phyloP scores from a whole-genome alignment of 129 eudicot genomes.

The Smallanthus sonchifolius region DNA sequence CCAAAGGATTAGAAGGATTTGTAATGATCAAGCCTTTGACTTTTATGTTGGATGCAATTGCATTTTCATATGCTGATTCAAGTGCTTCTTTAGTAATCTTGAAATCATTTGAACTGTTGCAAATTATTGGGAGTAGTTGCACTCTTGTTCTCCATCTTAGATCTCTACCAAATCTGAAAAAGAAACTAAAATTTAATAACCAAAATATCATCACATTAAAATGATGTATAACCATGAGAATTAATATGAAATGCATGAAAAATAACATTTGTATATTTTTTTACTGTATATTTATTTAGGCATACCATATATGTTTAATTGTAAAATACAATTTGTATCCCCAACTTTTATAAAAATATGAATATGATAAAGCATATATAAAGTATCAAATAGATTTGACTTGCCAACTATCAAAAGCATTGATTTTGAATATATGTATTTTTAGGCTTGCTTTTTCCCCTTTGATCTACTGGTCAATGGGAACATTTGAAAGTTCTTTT shows the following conservation, averaged over 20 bases:
- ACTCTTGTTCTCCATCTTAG: slow-evolving; percentile 83
- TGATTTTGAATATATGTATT: not conserved
- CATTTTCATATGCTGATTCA: slow-evolving; percentile 48
- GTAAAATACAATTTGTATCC: not conserved
- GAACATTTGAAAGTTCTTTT: slow-evolving; percentile 11
- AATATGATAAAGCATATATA: not conserved
- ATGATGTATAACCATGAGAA: not conserved
- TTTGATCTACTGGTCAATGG: slow-evolving; percentile 3
- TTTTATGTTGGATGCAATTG: slow-evolving; percentile 42
- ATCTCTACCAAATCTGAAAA: slow-evolving; percentile 71
- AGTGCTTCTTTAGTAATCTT: slow-evolving; percentile 54
- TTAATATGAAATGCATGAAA: not conserved
- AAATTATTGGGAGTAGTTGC: slow-evolving; percentile 49
- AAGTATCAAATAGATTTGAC: not conserved
- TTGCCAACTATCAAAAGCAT: not conserved
- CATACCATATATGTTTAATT: not conserved
- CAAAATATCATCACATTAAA: not conserved
- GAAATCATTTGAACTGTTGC: slow-evolving; percentile 68
- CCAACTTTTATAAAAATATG: not conserved
- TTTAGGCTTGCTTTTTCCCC: slow-evolving; percentile 4
- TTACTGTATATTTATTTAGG: not conserved
- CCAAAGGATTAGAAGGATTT: slow-evolving; percentile 87
- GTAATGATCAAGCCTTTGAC: slow-evolving; percentile 69
- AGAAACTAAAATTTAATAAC: not conserved
- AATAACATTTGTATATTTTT: not conserved